A percentile compares a stretch with the other conserved stretches of the same genome.
Evolutionary conservation across 1,284 basidiomycete genomes (phyloP).

Genomic region (Exobasidium cylindrosporum): DNA sequence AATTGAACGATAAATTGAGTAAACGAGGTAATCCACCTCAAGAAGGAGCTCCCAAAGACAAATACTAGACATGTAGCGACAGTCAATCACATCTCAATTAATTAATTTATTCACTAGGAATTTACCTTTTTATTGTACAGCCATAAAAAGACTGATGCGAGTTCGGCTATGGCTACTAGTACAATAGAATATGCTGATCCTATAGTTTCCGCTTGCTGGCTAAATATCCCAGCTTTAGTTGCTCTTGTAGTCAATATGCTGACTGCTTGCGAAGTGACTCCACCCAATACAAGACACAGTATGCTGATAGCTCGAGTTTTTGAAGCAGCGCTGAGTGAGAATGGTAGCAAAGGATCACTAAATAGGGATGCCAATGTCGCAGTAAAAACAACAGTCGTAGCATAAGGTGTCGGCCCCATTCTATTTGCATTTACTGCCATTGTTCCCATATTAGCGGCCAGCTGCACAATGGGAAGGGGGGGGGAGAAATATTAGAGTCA

Average conservation of each 20-base stretch:
- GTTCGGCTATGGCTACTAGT: background rate
- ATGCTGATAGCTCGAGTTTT: constrained; percentile 1
- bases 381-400: constrained; percentile 15
- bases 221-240: background rate
- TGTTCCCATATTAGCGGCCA: constrained; percentile 9
- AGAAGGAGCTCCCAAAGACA: background rate
- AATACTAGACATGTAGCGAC: background rate
- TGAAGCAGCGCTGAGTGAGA: background rate
- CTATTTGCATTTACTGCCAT: constrained; percentile 5
- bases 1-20: constrained; percentile 10
- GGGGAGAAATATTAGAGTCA: no score
- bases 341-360: constrained; percentile 11
- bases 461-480: background rate
- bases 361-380: constrained; percentile 10
- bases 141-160: background rate
- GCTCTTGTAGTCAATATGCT: background rate
- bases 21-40: constrained; percentile 10
- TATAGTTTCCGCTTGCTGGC: background rate
- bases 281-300: background rate
- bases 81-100: no score
- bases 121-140: background rate
- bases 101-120: background rate
- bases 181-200: constrained; percentile 3
- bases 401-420: background rate
- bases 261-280: background rate